phyloP scores from a whole-genome alignment of 139 green algal genomes.

The Pleodorina starrii region DNA sequence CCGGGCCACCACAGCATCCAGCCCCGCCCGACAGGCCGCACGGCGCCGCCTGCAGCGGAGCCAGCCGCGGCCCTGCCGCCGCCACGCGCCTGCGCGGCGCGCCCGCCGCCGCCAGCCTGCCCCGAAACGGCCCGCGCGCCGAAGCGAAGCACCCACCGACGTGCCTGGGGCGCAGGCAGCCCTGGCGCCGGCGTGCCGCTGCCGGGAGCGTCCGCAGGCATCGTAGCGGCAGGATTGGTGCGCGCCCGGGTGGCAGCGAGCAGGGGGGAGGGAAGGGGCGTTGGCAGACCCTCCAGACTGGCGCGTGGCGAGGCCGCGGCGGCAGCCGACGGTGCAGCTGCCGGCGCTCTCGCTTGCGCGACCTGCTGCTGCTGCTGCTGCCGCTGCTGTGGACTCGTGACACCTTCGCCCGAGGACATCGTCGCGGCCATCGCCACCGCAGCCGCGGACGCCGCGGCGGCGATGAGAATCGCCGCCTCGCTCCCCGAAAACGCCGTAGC shows the following conservation, averaged over 20 bases:
- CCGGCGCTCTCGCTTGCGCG: neutral
- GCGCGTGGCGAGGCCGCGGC: neutral
- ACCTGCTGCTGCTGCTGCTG: constrained; percentile 3
- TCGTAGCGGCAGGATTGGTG: neutral
- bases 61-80: neutral
- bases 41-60: neutral
- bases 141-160: constrained; percentile 12
- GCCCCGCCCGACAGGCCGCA: neutral
- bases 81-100: neutral
- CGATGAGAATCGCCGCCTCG: neutral
- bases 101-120: neutral
- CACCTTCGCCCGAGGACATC: neutral
- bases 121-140: neutral
- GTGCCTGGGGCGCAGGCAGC: neutral
- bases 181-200: neutral
- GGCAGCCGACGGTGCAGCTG: neutral
- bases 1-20: constrained; percentile 31
- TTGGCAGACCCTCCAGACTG: neutral
- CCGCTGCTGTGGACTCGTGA: neutral
- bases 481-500: neutral
- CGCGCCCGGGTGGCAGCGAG: neutral
- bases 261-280: neutral
- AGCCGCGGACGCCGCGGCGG: neutral
- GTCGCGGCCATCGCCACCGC: neutral
- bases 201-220: neutral